Conservation (phyloP, 148 eudicot species). For the Rhododendron ferrugineum region DNA sequence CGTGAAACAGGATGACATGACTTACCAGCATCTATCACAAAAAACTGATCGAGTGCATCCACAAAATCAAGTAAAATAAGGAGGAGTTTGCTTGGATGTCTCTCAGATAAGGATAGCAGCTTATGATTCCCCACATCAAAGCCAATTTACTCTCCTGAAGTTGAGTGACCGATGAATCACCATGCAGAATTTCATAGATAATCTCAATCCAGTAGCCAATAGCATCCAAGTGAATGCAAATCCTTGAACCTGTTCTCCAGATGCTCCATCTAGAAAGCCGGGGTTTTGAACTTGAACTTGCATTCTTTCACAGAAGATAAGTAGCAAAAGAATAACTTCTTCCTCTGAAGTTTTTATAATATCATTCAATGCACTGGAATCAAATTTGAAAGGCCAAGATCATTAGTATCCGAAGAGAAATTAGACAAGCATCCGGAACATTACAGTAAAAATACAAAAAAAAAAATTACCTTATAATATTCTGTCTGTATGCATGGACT, state of each 20-base stretch:
- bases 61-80: constrained; percentile 47
- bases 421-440: not conserved
- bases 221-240: constrained; percentile 27
- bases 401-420: not conserved
- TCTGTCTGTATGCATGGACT: constrained; percentile 38
- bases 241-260: constrained; percentile 29
- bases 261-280: constrained; percentile 33
- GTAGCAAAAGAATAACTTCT: constrained; percentile 48
- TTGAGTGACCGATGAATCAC: constrained; percentile 15
- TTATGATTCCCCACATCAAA: constrained; percentile 64
- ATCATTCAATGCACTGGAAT: constrained; percentile 51
- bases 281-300: constrained; percentile 24
- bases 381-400: constrained; percentile 2
- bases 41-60: constrained; percentile 49
- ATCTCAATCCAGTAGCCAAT: too few relatives aligned
- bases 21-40: constrained; percentile 43
- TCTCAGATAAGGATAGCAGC: constrained; percentile 53
- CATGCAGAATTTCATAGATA: constrained; percentile 23
- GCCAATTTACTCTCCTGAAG: constrained; percentile 51
- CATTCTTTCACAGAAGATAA: constrained; percentile 50
- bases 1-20: not conserved
- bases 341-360: constrained; percentile 42
- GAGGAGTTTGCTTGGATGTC: constrained; percentile 31
- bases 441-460: not conserved
- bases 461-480: constrained; percentile 48